These are phyloP conservation scores for Solanum chaucha DNA, from an alignment of 257 asterid species.

Conservation along the genomic window DNA sequence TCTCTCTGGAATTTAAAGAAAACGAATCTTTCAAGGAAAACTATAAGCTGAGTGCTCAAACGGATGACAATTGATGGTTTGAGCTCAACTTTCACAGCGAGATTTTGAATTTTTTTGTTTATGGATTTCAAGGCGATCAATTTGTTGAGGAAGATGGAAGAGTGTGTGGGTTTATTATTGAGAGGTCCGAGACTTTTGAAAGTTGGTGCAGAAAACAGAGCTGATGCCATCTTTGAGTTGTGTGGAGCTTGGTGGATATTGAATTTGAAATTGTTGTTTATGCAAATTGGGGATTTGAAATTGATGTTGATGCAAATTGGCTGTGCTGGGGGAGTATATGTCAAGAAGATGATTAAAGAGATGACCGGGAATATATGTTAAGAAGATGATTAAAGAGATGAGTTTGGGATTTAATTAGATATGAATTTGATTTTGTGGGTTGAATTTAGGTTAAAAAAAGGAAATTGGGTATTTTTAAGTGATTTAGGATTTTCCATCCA, in stretches of 20 bases:
- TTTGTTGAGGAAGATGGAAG: constrained; percentile 6
- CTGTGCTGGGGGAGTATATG: not conserved
- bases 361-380: too few relatives aligned
- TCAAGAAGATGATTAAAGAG: not conserved
- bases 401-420: too few relatives aligned
- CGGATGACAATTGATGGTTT: constrained; percentile 64
- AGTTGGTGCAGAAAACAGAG: constrained; percentile 57
- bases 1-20: constrained; percentile 96
- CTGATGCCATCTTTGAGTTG: constrained; percentile 47
- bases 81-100: constrained; percentile 56
- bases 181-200: constrained; percentile 81
- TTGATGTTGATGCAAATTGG: too few relatives aligned
- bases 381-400: too few relatives aligned
- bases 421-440: too few relatives aligned
- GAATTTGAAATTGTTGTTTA: not conserved
- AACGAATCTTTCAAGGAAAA: constrained; percentile 80
- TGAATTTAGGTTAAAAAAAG: too few relatives aligned
- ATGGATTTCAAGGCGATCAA: constrained; percentile 16
- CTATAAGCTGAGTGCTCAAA: constrained; percentile 77
- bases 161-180: constrained; percentile 47
- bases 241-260: not conserved
- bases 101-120: not conserved
- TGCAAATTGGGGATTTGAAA: not conserved
- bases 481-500: too few relatives aligned
- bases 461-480: too few relatives aligned